These are phyloP conservation scores for Termitomyces heimii DNA, from an alignment of 768 basidiomycete genomes.

Conservation along the genomic window DNA sequence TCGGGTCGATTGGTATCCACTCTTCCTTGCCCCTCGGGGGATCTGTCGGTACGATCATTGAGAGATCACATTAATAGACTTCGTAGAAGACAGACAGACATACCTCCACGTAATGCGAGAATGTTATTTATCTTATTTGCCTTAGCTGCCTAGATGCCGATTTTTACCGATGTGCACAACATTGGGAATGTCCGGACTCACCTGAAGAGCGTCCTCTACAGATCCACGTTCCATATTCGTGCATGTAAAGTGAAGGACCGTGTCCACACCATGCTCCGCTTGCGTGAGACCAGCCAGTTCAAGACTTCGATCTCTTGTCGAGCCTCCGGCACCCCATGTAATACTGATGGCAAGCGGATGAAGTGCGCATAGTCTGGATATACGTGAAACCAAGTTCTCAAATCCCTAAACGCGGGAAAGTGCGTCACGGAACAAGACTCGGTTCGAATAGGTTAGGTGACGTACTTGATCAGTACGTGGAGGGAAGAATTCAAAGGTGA, in stretches of 20 bases:
- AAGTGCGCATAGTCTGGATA: slow-evolving; percentile 72
- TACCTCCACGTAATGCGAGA: slow-evolving; percentile 89
- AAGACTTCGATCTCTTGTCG: slow-evolving; percentile 81
- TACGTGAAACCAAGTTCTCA: slow-evolving; percentile 84
- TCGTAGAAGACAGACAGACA: slow-evolving; percentile 11
- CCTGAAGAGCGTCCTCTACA: slow-evolving; percentile 81
- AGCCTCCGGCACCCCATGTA: slow-evolving; percentile 98
- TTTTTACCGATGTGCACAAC: slow-evolving; percentile 5
- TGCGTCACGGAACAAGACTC: neutral
- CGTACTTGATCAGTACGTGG: slow-evolving; percentile 85
- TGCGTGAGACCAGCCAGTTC: slow-evolving; percentile 82
- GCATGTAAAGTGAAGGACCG: slow-evolving; percentile 92
- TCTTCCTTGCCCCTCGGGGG: slow-evolving; percentile 92
- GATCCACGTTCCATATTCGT: slow-evolving; percentile 92
- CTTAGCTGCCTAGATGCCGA: slow-evolving; percentile 58
- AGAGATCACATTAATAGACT: neutral
- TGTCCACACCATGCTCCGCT: slow-evolving; percentile 70
- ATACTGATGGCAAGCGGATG: slow-evolving; percentile 83
- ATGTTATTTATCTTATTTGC: slow-evolving; percentile 81
- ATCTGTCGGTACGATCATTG: slow-evolving; percentile 43
- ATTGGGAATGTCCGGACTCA: slow-evolving; percentile 26
- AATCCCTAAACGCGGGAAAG: slow-evolving; percentile 56
- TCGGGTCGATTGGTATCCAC: slow-evolving; percentile 81
- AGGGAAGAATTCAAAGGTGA: slow-evolving; percentile 96
- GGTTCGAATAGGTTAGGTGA: neutral